Evolutionary conservation across 2,329 filamentous ascomycete genomes (phyloP).

Genomic region (Alternaria arbusti): DNA sequence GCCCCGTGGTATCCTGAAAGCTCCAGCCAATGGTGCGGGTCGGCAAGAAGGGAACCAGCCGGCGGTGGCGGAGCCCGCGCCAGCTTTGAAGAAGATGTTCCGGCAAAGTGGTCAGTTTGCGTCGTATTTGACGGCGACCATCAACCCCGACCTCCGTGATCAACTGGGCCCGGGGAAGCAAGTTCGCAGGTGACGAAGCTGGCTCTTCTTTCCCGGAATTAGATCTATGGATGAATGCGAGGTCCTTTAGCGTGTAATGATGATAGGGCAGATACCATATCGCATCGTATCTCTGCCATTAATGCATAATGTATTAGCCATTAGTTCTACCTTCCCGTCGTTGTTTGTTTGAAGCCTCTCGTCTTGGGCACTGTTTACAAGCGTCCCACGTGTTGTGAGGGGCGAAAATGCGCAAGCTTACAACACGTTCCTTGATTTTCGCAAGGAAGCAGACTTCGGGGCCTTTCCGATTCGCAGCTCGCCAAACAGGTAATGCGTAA

Average conservation of each 20-base stretch:
- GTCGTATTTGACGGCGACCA: conserved; percentile 30
- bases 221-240: not conserved
- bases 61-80: conserved; percentile 8
- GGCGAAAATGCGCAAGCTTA: not conserved
- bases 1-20: conserved; percentile 1
- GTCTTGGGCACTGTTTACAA: not conserved
- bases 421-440: not conserved
- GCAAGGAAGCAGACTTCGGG: not conserved
- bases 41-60: not conserved
- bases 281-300: not conserved
- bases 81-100: conserved; percentile 26
- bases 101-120: conserved; percentile 32
- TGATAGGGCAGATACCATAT: not conserved
- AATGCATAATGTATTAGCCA: conserved; percentile 3
- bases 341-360: not conserved
- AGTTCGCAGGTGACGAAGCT: not conserved
- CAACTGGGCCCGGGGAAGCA: conserved; percentile 11
- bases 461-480: not conserved
- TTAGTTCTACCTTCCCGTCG: not conserved
- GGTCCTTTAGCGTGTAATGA: not conserved
- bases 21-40: not conserved
- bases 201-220: not conserved
- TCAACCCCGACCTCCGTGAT: conserved; percentile 33
- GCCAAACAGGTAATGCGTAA: not conserved
- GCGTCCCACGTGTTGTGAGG: not conserved